A percentile compares a stretch with the other conserved stretches of the same genome.
Evolutionary conservation across 768 basidiomycete genomes (phyloP).

Genomic region (Panaeolus papilionaceus): DNA sequence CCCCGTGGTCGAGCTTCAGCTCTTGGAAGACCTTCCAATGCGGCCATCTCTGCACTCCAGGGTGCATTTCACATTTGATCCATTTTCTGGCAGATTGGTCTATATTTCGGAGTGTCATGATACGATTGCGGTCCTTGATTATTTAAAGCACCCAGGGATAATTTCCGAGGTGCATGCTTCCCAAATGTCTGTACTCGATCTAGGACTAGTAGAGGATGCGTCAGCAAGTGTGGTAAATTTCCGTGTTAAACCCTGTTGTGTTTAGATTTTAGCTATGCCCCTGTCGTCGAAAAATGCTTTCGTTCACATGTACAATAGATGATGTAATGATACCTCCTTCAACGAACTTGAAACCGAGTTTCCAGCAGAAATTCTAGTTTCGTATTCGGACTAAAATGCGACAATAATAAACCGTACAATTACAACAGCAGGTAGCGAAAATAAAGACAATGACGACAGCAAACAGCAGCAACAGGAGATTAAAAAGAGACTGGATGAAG

Average conservation of each 20-base stretch:
- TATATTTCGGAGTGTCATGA: neutral
- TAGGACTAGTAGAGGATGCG: too few relatives aligned
- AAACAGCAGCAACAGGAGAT: neutral
- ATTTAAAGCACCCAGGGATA: neutral
- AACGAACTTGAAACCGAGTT: too few relatives aligned
- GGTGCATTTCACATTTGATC: neutral
- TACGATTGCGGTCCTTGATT: neutral
- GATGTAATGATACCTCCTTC: too few relatives aligned
- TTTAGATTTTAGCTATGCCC: too few relatives aligned
- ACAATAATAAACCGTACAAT: neutral
- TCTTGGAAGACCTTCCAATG: neutral
- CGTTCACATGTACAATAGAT: too few relatives aligned
- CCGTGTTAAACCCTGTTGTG: neutral
- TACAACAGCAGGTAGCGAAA: slow-evolving; percentile 2
- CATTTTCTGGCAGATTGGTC: neutral
- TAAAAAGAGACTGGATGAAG: neutral
- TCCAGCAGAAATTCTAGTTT: neutral
- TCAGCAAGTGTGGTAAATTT: too few relatives aligned
- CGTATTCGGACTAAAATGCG: neutral
- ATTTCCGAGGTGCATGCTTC: too few relatives aligned
- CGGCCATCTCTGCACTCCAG: neutral
- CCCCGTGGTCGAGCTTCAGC: neutral
- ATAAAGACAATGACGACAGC: neutral
- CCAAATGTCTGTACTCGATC: too few relatives aligned
- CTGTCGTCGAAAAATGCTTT: too few relatives aligned